A percentile compares a stretch with the other conserved stretches of the same genome.
Evolutionary conservation across 345 rosid species (phyloP).

Genomic region (Eucalyptus regnans): DNA sequence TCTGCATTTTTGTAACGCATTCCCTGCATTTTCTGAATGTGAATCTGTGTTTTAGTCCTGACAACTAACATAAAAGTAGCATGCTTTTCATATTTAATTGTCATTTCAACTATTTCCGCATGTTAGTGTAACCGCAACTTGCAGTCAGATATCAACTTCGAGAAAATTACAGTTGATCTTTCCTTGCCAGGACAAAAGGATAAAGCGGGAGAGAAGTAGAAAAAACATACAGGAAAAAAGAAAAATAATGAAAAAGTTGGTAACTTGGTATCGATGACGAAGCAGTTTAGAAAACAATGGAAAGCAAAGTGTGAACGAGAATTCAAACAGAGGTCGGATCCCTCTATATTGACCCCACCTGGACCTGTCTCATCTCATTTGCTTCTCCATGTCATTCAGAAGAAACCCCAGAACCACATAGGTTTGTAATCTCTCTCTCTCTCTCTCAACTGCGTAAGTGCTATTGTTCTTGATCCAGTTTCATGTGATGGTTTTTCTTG

Average conservation of each 20-base stretch:
- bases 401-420: background rate
- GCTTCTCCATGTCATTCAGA: background rate
- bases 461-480: background rate
- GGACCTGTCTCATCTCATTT: background rate
- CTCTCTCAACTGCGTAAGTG: background rate
- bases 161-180: background rate
- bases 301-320: conserved; percentile 6
- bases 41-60: background rate
- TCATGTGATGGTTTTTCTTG: background rate
- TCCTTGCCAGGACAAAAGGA: background rate
- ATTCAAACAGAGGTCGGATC: conserved; percentile 40
- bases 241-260: background rate
- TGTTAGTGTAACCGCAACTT: background rate
- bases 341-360: background rate
- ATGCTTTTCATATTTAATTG: background rate
- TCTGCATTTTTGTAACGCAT: background rate
- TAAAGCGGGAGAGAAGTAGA: background rate
- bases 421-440: background rate
- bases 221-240: background rate
- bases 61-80: background rate
- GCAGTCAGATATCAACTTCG: background rate
- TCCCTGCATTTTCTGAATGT: background rate
- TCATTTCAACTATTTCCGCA: background rate
- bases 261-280: background rate
- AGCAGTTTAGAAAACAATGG: background rate